phyloP scores from a whole-genome alignment of 257 asterid species.

The Paraleonurus japonicus region DNA sequence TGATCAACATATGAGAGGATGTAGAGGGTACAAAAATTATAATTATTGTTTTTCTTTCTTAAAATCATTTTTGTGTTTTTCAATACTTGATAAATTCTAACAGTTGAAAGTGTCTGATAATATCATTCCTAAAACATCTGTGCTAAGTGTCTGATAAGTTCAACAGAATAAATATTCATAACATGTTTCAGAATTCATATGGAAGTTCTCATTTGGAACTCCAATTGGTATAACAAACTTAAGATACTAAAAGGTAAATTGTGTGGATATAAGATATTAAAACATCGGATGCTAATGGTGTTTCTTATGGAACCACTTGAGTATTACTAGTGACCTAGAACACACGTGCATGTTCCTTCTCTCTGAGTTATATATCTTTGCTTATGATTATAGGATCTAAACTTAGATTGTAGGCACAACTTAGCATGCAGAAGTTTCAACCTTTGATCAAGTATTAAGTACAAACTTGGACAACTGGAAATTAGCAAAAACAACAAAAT shows the following conservation, averaged over 20 bases:
- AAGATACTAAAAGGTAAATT: background rate
- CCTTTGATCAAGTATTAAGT: background rate
- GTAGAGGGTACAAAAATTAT: background rate
- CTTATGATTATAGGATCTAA: background rate
- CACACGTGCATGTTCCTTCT: background rate
- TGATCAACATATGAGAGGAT: slow-evolving; percentile 5
- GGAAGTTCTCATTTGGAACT: background rate
- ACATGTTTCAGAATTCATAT: background rate
- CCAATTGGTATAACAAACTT: background rate
- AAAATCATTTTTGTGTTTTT: background rate
- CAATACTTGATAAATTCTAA: background rate
- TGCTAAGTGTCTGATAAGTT: background rate
- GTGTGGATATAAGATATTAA: no score
- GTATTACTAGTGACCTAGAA: background rate
- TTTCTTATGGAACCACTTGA: background rate
- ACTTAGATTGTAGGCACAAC: background rate
- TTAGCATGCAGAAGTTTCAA: background rate
- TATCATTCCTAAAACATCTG: background rate
- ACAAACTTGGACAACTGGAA: background rate
- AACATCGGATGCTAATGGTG: no score
- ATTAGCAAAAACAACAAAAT: slow-evolving; percentile 4
- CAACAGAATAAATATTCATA: background rate
- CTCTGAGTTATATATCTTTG: background rate
- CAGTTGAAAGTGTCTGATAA: no score
- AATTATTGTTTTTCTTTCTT: background rate